Percentiles rank a stretch among this genome's conserved stretches.
phyloP scores from a whole-genome alignment of 2,329 filamentous ascomycete species.

The Trichoderma cornu-damae region DNA sequence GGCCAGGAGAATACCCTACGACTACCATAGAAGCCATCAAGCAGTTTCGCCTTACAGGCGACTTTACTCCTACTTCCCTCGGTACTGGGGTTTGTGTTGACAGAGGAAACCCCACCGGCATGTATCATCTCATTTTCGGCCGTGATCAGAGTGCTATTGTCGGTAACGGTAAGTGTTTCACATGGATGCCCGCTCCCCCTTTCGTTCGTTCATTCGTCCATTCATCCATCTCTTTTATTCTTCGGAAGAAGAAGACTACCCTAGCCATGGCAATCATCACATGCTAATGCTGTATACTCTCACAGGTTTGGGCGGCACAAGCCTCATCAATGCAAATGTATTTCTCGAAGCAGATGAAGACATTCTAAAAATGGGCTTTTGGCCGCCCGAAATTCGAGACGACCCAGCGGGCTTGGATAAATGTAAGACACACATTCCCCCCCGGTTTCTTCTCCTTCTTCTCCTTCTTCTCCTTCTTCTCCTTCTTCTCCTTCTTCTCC shows the following conservation, averaged over 20 bases:
- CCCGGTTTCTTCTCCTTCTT: too few species aligned
- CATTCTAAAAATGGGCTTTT: slow-evolving; percentile 49
- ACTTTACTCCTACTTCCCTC: slow-evolving; percentile 41
- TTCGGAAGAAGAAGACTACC: too few species aligned
- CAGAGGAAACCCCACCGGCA: slow-evolving; percentile 51
- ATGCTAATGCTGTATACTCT: slow-evolving; percentile 27
- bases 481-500: too few species aligned
- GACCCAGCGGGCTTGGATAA: slow-evolving; percentile 37
- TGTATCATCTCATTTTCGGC: slow-evolving; percentile 60
- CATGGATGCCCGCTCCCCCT: background rate
- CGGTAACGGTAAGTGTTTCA: slow-evolving; percentile 49
- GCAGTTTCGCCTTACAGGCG: slow-evolving; percentile 54
- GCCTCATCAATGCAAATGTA: slow-evolving; percentile 62
- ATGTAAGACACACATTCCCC: slow-evolving; percentile 46
- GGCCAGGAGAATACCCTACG: slow-evolving; percentile 61
- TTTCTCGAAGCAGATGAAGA: slow-evolving; percentile 55
- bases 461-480: too few species aligned
- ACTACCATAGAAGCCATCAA: slow-evolving; percentile 41
- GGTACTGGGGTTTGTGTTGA: slow-evolving; percentile 34
- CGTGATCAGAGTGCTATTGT: slow-evolving; percentile 59
- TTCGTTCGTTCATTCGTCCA: background rate
- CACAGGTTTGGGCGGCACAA: slow-evolving; percentile 56
- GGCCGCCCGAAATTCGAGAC: slow-evolving; percentile 54
- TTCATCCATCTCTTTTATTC: background rate
- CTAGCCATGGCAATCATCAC: background rate